Evolutionary conservation across 352 stramenopile genomes (phyloP).

Genomic region (Phytopythium ostracodes): DNA sequence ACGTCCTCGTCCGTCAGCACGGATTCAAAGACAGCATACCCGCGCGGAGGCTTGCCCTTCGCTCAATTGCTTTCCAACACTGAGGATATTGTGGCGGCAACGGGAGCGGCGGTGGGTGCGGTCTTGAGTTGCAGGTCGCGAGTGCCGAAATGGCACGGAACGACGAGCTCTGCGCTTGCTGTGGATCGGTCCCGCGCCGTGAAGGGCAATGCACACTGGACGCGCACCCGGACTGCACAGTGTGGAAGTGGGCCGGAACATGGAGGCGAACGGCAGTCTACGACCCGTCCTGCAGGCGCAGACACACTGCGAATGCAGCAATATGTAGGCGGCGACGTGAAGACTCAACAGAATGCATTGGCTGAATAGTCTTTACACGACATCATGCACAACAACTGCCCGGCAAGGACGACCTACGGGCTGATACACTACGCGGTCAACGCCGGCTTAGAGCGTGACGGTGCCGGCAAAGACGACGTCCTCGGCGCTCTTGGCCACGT

Average conservation of each 20-base stretch:
- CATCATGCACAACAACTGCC: no score
- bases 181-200: no score
- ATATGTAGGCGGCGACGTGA: no score
- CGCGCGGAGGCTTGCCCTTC: background rate
- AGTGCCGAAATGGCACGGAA: background rate
- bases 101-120: background rate
- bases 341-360: no score
- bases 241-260: background rate
- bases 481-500: constrained; percentile 24
- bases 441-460: constrained; percentile 14
- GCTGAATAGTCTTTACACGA: no score
- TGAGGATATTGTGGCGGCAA: background rate
- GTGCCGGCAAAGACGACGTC: constrained; percentile 19
- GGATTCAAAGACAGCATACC: background rate
- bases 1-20: background rate
- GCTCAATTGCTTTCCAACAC: background rate
- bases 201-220: no score
- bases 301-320: no score
- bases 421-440: no score
- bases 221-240: no score
- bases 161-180: no score
- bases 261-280: background rate
- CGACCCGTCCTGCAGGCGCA: no score
- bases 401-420: no score
- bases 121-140: background rate